Evolutionary conservation across 2,329 filamentous ascomycete genomes (phyloP).

Genomic region (Fusarium torreyae): DNA sequence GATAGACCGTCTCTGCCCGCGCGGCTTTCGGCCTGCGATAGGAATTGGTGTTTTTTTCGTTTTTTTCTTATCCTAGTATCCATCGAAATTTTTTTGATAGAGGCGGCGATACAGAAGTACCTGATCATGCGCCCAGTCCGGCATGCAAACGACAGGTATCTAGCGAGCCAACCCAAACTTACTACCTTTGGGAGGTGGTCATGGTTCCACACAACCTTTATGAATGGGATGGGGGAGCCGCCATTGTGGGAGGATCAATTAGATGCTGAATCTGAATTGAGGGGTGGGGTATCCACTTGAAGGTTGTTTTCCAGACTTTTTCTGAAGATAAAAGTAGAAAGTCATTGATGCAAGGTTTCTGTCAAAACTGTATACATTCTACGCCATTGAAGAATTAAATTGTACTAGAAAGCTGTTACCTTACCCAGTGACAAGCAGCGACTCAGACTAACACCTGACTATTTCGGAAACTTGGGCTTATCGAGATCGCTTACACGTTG

Average conservation of each 20-base stretch:
- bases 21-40: conserved; percentile 44
- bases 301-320: conserved; percentile 14
- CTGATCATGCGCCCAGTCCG: conserved; percentile 29
- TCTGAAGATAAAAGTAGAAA: not conserved
- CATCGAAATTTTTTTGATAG: conserved; percentile 25
- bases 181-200: conserved; percentile 16
- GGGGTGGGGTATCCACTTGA: not conserved
- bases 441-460: conserved; percentile 4
- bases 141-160: conserved; percentile 8
- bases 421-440: not conserved
- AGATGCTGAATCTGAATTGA: not conserved
- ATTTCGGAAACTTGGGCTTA: conserved; percentile 15
- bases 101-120: conserved; percentile 19
- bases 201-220: conserved; percentile 19
- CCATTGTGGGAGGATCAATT: conserved; percentile 6
- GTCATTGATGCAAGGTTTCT: not conserved
- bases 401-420: not conserved
- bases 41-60: conserved; percentile 7
- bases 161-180: not conserved
- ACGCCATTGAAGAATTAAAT: not conserved
- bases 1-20: conserved; percentile 51
- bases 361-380: not conserved
- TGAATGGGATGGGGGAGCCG: conserved; percentile 12
- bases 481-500: conserved; percentile 40
- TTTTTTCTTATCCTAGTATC: not conserved